These are phyloP conservation scores for Fusarium begoniae DNA, from an alignment of 2,329 filamentous ascomycete species.

Conservation along the genomic window DNA sequence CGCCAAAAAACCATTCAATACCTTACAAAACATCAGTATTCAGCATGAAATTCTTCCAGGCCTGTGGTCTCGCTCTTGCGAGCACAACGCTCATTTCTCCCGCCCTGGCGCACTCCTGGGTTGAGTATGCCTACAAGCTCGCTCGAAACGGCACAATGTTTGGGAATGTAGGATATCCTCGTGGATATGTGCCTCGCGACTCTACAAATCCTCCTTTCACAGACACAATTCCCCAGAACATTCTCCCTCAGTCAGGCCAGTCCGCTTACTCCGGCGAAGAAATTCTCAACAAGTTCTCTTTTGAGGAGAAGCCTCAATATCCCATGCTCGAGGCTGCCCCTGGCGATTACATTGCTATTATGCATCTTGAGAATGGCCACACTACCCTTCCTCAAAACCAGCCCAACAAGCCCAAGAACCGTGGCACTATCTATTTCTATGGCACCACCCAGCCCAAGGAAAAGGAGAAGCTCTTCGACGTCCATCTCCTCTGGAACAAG, in stretches of 20 bases:
- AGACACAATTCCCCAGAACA: constrained; percentile 68
- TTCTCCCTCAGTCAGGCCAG: constrained; percentile 70
- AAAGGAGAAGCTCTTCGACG: constrained; percentile 63
- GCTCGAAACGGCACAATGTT: constrained; percentile 77
- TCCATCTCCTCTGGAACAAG: constrained; percentile 80
- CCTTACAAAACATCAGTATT: constrained; percentile 2
- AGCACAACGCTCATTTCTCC: constrained; percentile 46
- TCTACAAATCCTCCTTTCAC: constrained; percentile 59
- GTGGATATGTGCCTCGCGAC: constrained; percentile 71
- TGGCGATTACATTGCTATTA: constrained; percentile 72
- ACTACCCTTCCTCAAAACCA: constrained; percentile 68
- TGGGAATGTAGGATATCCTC: constrained; percentile 76
- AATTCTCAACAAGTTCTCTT: constrained; percentile 56
- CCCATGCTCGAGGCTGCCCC: constrained; percentile 69
- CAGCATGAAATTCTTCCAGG: constrained; percentile 36
- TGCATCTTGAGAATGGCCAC: constrained; percentile 81
- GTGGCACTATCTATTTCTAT: constrained; percentile 79
- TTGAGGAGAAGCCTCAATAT: constrained; percentile 57
- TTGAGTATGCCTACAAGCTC: constrained; percentile 79
- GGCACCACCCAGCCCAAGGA: constrained; percentile 69
- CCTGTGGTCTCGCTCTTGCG: constrained; percentile 34
- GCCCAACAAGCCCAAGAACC: constrained; percentile 68
- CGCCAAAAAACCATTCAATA: neutral
- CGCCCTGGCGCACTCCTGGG: constrained; percentile 77
- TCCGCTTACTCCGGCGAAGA: constrained; percentile 69